Evolutionary conservation across 2,329 filamentous ascomycete species (phyloP).

Genomic region (Mycogone perniciosa): DNA sequence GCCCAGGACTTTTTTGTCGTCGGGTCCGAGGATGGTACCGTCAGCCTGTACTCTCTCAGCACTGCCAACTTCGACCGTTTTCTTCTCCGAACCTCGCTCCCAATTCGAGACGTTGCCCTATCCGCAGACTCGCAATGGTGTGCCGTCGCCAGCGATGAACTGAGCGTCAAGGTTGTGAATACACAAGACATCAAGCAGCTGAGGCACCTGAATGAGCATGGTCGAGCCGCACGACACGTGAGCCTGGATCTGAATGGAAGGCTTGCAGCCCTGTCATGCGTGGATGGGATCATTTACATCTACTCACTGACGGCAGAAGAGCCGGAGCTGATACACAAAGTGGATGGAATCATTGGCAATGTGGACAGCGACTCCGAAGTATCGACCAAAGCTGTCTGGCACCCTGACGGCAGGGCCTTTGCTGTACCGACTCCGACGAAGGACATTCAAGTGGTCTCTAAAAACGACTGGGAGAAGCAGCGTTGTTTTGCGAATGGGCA

Average conservation of each 20-base stretch:
- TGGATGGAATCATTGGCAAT: slow-evolving; percentile 78
- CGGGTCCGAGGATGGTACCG: slow-evolving; percentile 91
- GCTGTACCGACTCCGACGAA: slow-evolving; percentile 75
- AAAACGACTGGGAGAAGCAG: slow-evolving; percentile 83
- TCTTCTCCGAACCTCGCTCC: slow-evolving; percentile 75
- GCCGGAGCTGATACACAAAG: slow-evolving; percentile 72
- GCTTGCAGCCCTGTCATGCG: slow-evolving; percentile 73
- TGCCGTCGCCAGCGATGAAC: slow-evolving; percentile 93
- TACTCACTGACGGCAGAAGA: slow-evolving; percentile 76
- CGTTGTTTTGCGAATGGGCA: slow-evolving; percentile 73
- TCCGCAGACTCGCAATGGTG: slow-evolving; percentile 80
- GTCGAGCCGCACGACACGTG: slow-evolving; percentile 83
- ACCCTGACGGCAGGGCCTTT: slow-evolving; percentile 89
- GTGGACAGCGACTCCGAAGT: slow-evolving; percentile 68
- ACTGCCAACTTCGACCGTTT: slow-evolving; percentile 71
- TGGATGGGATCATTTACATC: slow-evolving; percentile 82
- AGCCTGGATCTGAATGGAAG: slow-evolving; percentile 77
- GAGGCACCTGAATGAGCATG: slow-evolving; percentile 74
- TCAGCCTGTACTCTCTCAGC: slow-evolving; percentile 82
- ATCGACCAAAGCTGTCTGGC: slow-evolving; percentile 75
- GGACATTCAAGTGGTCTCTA: slow-evolving; percentile 83
- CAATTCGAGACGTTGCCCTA: slow-evolving; percentile 78
- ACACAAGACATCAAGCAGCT: slow-evolving; percentile 71
- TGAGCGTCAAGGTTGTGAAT: slow-evolving; percentile 84
- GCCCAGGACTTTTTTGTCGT: slow-evolving; percentile 78